Evolutionary conservation across 345 rosid genomes (phyloP).

Genomic region (Gossypium australe): DNA sequence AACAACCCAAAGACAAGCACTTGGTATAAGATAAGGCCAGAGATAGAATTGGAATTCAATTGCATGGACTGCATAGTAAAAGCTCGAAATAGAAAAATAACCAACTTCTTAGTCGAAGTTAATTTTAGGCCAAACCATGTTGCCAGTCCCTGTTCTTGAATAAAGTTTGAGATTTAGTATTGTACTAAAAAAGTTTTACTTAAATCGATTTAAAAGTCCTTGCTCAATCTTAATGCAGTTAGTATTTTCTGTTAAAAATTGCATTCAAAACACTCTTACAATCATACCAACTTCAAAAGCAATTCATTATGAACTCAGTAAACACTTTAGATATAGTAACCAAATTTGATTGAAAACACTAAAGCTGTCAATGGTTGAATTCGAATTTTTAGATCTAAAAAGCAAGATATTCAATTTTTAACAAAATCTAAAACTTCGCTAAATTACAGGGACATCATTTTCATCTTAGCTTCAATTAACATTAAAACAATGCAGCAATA

Average conservation of each 20-base stretch:
- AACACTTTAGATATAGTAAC: not conserved
- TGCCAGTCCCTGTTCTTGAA: not conserved
- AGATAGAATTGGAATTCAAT: not conserved
- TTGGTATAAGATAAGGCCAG: not conserved
- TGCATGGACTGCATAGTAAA: not conserved
- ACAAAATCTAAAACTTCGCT: not conserved
- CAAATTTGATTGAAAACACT: not conserved
- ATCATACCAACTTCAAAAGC: not conserved
- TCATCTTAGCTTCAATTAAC: not conserved
- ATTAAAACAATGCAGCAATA: not conserved
- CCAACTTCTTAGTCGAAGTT: not conserved
- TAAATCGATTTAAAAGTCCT: too few species aligned
- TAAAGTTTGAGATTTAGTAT: not conserved
- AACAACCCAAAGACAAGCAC: not conserved
- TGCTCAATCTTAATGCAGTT: too few species aligned
- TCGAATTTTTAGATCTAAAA: not conserved
- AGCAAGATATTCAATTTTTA: not conserved
- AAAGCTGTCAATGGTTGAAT: not conserved
- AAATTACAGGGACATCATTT: not conserved
- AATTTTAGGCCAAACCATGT: not conserved
- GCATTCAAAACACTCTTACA: not conserved
- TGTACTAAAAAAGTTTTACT: too few species aligned
- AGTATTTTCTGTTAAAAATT: not conserved
- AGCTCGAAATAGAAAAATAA: not conserved
- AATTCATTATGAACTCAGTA: not conserved